Base-by-base conservation (phyloP, 169 alveolate species). In the Amoebophrya sp. region DNA sequence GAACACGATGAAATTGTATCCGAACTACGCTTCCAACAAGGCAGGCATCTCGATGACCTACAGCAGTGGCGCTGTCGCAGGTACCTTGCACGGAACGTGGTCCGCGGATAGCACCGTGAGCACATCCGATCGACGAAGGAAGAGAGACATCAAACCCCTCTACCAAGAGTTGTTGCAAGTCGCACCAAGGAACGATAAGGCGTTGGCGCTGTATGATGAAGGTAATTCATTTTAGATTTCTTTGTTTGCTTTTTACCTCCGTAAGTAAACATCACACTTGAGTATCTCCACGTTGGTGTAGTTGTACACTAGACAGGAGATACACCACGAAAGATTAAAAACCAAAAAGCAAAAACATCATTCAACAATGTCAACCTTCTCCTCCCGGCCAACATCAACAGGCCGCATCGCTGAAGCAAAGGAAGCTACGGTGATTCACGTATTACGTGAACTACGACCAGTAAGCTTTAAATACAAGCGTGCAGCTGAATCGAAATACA, bases 111-210 rank as follows among this genome's bases (percentile, higher is more conserved):
- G 24, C 53, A 76, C 91, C 36, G 41, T 89, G 65, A 89, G 77
- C 14, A 23, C 91, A 12, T 39, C 76, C 53, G 91, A 89, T 89
- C 23, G 55, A 26, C 23, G 91, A 24, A 2, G 41, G 91, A 89
- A 89, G 91, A 54, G 91, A 18, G 91, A 89, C 34, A 89, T 89
- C 33, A 39, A 54, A 34, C 91, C 91, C 77, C 91, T 89, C 40
- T 89, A 40, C 39, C 76, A 39, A 24, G 91, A 40, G 40, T 41
- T 65, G 83, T 36, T 65, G 83, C 18, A 65, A 26, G 83, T 89
- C 40, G 91, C 41, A 41, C 91, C 91, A 33, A 89, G 76, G 18
- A 39, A 40, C 53, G 91, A 40, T 6, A 41, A 89, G 54, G 47
- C 91, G 54, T 39, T 40, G 47, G 65, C 91, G 0, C 83, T 65